A percentile compares a stretch with the other conserved stretches of the same genome.
Conservation (phyloP, 495 filamentous ascomycete species). For the Hypomontagnella submonticulosa region DNA sequence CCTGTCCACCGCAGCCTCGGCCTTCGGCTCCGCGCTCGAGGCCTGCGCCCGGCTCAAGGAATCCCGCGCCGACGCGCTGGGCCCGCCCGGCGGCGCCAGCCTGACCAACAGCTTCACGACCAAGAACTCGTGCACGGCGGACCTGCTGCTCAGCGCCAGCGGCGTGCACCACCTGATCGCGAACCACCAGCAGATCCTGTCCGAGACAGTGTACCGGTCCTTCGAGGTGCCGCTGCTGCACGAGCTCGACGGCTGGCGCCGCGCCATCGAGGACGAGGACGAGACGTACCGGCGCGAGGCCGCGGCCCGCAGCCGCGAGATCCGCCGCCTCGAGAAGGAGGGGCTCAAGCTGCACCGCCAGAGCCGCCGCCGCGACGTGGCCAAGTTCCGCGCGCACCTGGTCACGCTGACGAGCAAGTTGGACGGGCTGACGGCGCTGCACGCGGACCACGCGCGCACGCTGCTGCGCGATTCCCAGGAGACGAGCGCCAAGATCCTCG, state of each 20-base stretch:
- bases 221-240: conserved; percentile 73
- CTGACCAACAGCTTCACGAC: conserved; percentile 61
- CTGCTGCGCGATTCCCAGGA: conserved; percentile 68
- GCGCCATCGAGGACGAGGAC: conserved; percentile 68
- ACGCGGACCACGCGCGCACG: conserved; percentile 66
- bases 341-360: conserved; percentile 67
- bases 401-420: conserved; percentile 68
- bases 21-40: conserved; percentile 70
- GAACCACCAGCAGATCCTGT: conserved; percentile 72
- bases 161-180: conserved; percentile 73
- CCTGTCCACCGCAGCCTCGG: conserved; percentile 66
- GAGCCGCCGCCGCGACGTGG: conserved; percentile 61
- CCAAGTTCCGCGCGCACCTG: conserved; percentile 63
- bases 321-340: conserved; percentile 68
- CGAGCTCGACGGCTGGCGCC: conserved; percentile 70
- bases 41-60: conserved; percentile 72
- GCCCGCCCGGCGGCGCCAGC: conserved; percentile 43
- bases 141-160: conserved; percentile 65
- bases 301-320: conserved; percentile 62
- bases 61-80: conserved; percentile 62
- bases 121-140: conserved; percentile 67
- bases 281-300: conserved; percentile 65
- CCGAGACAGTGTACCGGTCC: conserved; percentile 70
- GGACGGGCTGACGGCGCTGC: conserved; percentile 67
- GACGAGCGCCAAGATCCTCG: conserved; percentile 65